Conservation (phyloP, 768 basidiomycete genomes). For the Pilatotrama ljubarskyi region DNA sequence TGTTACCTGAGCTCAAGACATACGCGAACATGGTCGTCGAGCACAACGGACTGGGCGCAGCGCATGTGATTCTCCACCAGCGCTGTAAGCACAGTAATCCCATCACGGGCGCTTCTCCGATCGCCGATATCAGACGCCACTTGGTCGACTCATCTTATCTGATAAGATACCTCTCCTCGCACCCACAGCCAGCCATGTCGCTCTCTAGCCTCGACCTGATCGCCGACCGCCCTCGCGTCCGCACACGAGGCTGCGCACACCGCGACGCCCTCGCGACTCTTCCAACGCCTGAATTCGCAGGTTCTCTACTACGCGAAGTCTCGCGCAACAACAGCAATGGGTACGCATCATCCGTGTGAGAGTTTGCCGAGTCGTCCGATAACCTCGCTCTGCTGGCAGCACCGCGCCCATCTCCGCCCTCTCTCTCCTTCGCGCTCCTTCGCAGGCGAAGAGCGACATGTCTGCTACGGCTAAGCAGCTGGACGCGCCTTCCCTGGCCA, state of each 20-base stretch:
- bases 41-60: conserved; percentile 10
- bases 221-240: not conserved
- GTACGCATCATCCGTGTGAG: conserved; percentile 5
- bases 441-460: not conserved
- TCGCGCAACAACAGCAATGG: not conserved
- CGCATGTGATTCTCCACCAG: conserved; percentile 26
- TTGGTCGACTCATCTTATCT: conserved; percentile 23
- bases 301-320: not conserved
- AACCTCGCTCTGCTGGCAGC: conserved; percentile 7
- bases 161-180: conserved; percentile 9
- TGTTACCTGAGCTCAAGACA: conserved; percentile 26
- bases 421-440: not conserved
- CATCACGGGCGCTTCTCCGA: conserved; percentile 8
- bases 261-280: not conserved
- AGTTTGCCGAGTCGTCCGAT: conserved; percentile 6
- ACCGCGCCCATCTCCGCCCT: not conserved
- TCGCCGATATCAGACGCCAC: not conserved
- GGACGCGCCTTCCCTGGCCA: not conserved
- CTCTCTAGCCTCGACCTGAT: not conserved
- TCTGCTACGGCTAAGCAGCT: not conserved
- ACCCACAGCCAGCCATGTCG: not conserved
- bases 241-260: not conserved
- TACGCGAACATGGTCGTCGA: conserved; percentile 33
- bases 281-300: not conserved
- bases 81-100: not conserved